Evolutionary conservation across 108 stramenopile species (phyloP).

Genomic region (Pseudonitzschia delicatissima): DNA sequence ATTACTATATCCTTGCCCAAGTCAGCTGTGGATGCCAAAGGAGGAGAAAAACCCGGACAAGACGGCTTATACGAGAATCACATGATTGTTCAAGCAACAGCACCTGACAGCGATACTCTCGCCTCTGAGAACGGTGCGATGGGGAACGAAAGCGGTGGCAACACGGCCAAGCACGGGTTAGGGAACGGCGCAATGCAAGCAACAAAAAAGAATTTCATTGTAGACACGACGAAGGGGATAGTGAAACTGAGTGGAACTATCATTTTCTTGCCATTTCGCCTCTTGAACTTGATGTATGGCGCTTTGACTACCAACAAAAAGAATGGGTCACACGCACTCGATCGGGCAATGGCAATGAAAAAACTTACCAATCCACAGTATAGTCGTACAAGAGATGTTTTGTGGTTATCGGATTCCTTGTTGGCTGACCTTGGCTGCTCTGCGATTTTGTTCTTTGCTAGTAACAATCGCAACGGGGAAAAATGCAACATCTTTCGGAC

Average conservation of each 20-base stretch:
- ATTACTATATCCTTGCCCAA: slow-evolving; percentile 47
- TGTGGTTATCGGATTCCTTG: slow-evolving; percentile 70
- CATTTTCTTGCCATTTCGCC: slow-evolving; percentile 72
- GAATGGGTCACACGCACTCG: not conserved
- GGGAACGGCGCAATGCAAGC: not conserved
- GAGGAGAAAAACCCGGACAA: slow-evolving; percentile 41
- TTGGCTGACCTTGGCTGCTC: slow-evolving; percentile 59
- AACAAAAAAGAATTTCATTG: slow-evolving; percentile 35
- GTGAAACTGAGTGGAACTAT: slow-evolving; percentile 54
- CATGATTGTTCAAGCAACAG: slow-evolving; percentile 47
- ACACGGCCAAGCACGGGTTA: not conserved
- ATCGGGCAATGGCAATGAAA: slow-evolving; percentile 2
- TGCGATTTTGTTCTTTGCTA: slow-evolving; percentile 54
- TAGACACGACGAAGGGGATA: slow-evolving; percentile 69
- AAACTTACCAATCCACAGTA: slow-evolving; percentile 6
- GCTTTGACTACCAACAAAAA: slow-evolving; percentile 14
- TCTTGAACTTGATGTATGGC: slow-evolving; percentile 54
- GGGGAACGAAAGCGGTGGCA: not conserved
- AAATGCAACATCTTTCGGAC: slow-evolving; percentile 53
- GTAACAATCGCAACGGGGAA: slow-evolving; percentile 54
- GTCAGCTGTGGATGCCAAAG: slow-evolving; percentile 41
- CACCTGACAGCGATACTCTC: slow-evolving; percentile 22
- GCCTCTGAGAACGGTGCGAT: not conserved
- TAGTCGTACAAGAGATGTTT: slow-evolving; percentile 60
- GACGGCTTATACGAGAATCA: slow-evolving; percentile 82